Evolutionary conservation across 2,329 filamentous ascomycete species (phyloP), one percentile per base, ranked within the genome.

Genomic region (Kalaharituber pfeilii): DNA sequence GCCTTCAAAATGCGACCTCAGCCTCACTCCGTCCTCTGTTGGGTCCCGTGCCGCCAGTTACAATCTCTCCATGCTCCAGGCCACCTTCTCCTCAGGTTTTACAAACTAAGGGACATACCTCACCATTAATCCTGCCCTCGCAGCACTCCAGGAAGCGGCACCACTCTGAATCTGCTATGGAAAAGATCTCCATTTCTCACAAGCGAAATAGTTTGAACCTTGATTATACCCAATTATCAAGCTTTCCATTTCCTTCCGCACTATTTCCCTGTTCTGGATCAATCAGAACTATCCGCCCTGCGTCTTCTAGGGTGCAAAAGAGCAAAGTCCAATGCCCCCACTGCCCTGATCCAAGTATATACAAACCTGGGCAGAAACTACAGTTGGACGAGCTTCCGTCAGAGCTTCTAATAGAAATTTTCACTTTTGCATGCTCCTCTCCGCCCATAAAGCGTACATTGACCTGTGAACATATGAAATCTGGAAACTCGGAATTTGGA

Each of bases 321-420:
- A 7, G 9, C 11, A 45, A 8, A 13, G 8, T 7, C 7, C 8
- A 20, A 8, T 45, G 39, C 20, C 20, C 7, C 8, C 8, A 13
- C 20, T 45, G 39, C 18, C 39, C 39, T 13, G 39, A 45, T 20
- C 39, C 39, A 9, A 45, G 39, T 13, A 20, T 45, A 8, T 45
- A 22, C 8, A 56, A 25, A 18, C n/a, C 18, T 2, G 39, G 36
- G 7, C 59, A 59, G 36, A 60, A 33, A 49, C 1, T 55, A 22
- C 54, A 55, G 24, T 53, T 60, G 11, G 26, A 53, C 9, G 13
- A 58, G 6, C 27, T 61, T 6, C 59, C 59, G 27, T 28, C 49
- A n/a, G 58, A 61, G 33, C 28, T 61, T 22, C 51, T 61, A 5
- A 50, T 61, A 13, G 24, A 57, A 30, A 57, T 61, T 47, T 61